Conservation (phyloP, 1,284 basidiomycete species). For the Gomphus bonarii region DNA sequence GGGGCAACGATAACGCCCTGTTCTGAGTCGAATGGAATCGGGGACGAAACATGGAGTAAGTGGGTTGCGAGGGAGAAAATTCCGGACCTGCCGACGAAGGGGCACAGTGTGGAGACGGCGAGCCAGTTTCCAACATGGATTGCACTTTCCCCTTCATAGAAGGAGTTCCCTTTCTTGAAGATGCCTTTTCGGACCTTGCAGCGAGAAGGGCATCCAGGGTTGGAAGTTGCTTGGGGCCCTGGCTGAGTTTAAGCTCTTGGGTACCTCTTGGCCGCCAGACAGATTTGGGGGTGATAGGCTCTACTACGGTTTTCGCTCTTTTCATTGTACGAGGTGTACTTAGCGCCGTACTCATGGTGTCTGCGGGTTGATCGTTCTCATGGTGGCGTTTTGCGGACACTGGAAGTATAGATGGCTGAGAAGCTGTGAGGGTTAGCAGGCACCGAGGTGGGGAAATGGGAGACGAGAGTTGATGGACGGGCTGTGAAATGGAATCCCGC, state of each 20-base stretch:
- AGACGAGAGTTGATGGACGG: neutral
- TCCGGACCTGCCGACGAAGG: neutral
- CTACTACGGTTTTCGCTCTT: neutral
- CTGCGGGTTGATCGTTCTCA: neutral
- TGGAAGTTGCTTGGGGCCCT: neutral
- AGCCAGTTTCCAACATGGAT: neutral
- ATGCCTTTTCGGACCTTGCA: neutral
- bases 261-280: neutral
- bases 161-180: neutral
- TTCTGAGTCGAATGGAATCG: constrained; percentile 5
- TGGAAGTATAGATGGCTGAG: neutral
- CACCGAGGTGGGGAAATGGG: neutral
- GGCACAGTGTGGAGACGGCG: neutral
- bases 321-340: constrained; percentile 1
- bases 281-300: constrained; percentile 10
- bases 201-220: constrained; percentile 1
- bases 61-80: neutral
- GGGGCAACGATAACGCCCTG: neutral
- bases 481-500: neutral
- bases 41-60: constrained; percentile 6
- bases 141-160: neutral
- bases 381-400: neutral
- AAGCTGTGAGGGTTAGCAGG: neutral
- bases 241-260: neutral
- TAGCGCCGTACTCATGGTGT: neutral